Conservation (phyloP, 345 rosid species). For the Brassica juncea region DNA sequence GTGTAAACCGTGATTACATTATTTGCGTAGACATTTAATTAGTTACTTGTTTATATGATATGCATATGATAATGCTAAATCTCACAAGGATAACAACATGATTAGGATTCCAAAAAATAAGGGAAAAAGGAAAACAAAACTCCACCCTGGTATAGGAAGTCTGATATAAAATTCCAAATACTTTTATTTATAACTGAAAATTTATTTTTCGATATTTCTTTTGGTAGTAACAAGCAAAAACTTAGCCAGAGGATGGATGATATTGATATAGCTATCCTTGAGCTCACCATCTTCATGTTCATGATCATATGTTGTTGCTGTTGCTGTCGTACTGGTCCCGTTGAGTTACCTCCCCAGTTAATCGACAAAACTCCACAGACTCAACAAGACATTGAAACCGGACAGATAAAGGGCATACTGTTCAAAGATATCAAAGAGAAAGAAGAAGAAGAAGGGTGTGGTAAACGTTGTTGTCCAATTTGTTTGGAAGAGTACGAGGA, state of each 20-base stretch:
- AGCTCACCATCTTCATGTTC: background rate
- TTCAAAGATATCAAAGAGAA: slow-evolving; percentile 27
- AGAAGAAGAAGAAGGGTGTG: background rate
- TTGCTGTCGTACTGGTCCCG: background rate
- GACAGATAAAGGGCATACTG: background rate
- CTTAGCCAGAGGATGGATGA: background rate
- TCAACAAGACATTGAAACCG: slow-evolving; percentile 33
- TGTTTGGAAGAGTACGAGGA: slow-evolving; percentile 34
- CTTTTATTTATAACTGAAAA: background rate
- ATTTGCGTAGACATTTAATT: too few species aligned
- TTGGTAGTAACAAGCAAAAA: background rate
- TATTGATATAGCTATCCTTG: background rate
- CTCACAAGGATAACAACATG: background rate
- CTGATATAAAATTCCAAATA: background rate
- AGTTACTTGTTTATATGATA: background rate
- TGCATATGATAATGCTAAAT: background rate
- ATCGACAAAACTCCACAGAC: background rate
- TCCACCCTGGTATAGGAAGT: background rate
- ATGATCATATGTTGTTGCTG: background rate
- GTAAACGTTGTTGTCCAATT: slow-evolving; percentile 13
- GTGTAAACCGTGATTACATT: background rate
- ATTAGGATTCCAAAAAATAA: background rate
- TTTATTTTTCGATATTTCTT: background rate
- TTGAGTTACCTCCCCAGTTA: background rate
- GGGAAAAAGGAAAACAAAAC: too few species aligned